phyloP scores from a whole-genome alignment of 2,329 filamentous ascomycete genomes.

The Rutstroemia sp. region DNA sequence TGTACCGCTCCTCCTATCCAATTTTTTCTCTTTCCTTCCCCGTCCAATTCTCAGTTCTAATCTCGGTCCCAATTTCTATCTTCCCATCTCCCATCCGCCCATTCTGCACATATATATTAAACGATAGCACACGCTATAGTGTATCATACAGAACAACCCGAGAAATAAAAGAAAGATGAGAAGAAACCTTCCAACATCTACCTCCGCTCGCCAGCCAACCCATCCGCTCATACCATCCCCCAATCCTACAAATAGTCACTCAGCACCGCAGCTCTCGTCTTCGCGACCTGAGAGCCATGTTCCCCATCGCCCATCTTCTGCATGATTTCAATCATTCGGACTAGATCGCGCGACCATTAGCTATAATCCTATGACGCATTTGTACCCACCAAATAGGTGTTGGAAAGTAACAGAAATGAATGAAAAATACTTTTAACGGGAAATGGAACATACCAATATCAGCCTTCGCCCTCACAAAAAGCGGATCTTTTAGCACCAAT shows the following conservation, averaged over 20 bases:
- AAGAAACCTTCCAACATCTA: too few relatives aligned
- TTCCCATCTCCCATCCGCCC: too few relatives aligned
- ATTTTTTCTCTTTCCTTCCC: too few relatives aligned
- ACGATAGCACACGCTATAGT: too few relatives aligned
- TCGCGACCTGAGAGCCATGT: slow-evolving; percentile 50
- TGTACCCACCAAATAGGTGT: neutral
- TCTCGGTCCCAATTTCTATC: too few relatives aligned
- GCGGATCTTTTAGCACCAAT: slow-evolving; percentile 41
- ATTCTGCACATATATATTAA: too few relatives aligned
- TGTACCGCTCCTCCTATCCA: too few relatives aligned
- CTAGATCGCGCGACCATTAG: slow-evolving; percentile 28
- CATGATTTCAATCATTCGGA: slow-evolving; percentile 58
- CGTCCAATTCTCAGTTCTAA: too few relatives aligned
- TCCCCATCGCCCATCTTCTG: slow-evolving; percentile 47
- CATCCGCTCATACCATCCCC: neutral
- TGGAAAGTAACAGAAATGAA: neutral
- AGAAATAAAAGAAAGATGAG: too few relatives aligned
- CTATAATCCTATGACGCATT: neutral
- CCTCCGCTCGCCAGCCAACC: neutral
- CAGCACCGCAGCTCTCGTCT: slow-evolving; percentile 51
- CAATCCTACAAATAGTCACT: slow-evolving; percentile 36
- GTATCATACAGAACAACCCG: too few relatives aligned
- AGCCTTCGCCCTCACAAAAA: slow-evolving; percentile 50
- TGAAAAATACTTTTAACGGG: neutral
- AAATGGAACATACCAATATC: slow-evolving; percentile 48